Base-by-base conservation (phyloP, 179 eudicot species). In the Camellia oleifera region DNA sequence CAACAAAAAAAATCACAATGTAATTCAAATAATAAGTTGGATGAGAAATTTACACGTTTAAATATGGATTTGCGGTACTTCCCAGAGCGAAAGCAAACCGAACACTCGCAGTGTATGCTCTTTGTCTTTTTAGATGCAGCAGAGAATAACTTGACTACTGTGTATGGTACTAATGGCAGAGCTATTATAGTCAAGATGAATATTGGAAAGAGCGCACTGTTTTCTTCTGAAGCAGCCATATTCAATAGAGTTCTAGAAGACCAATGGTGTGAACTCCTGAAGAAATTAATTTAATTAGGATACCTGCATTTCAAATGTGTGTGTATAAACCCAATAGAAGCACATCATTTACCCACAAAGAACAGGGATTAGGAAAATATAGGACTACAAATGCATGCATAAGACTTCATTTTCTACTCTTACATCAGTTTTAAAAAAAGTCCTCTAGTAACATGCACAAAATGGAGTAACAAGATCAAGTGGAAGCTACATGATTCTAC, bases 181-280 rank as follows among this genome's bases (percentile, higher is more conserved):
- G 97, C 98, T 81, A 94, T 91, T 79, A 93, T 91, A 5, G 98
- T 90, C 83, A 93, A 86, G 62, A 94, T 88, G 75, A 94, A 94
- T 50, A 94, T 94, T 18, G 98, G 97, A 80, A 94, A 94, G 80
- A 94, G 58, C 3, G 92, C 87, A 88, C 89, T 91, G 67, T 90
- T 91, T 86, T 94, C 98, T 82, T 93, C 98, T 68, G 96, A 87
- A 77, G 91, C 87, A 71, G 91, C 96, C 98, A 94, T 94, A 48
- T 70, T n/a, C 18, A 9, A n/a, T 32, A 48, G 74, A 70, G 74
- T 45, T 70, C 74, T 10, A 50, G 56, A 70, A 69, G 56, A 48
- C 23, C 14, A 69, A 7, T 44, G 14, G 13, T 46, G 57, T 48
- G 32, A n/a, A 48, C 74, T 70, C 74, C 74, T 48, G 57, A 32